These are phyloP conservation scores for Omphalea diandra DNA, from an alignment of 441 rosid species.

Conservation along the genomic window DNA sequence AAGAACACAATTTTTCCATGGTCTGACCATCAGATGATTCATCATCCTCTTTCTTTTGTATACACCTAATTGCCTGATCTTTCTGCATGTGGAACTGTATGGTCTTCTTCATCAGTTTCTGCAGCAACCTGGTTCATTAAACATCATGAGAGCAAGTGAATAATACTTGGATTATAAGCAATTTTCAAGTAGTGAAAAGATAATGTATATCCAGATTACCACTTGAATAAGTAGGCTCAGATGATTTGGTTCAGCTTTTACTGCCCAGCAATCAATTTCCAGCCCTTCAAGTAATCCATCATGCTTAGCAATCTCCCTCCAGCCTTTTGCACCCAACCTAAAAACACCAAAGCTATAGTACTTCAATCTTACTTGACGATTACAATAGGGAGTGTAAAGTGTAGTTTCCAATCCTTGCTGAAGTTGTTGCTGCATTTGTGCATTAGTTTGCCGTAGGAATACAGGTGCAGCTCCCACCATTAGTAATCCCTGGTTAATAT, in stretches of 20 bases:
- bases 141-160: not conserved
- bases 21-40: too few relatives aligned
- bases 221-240: conserved; percentile 1
- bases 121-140: not conserved
- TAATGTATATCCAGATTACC: not conserved
- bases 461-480: too few relatives aligned
- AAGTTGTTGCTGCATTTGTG: not conserved
- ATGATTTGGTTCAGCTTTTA: not conserved
- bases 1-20: too few relatives aligned
- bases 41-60: too few relatives aligned
- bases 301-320: not conserved
- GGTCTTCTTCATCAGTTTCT: not conserved
- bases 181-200: too few relatives aligned
- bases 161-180: too few relatives aligned
- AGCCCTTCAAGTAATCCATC: not conserved
- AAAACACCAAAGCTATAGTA: too few relatives aligned
- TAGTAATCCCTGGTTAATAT: too few relatives aligned
- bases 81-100: not conserved
- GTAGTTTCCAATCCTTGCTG: not conserved
- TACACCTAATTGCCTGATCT: too few relatives aligned
- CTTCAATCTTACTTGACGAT: too few relatives aligned
- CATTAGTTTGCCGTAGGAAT: not conserved
- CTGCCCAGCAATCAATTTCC: not conserved
- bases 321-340: too few relatives aligned
- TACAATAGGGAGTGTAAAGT: not conserved